Evolutionary conservation across 1,284 basidiomycete genomes (phyloP), one percentile per base, ranked within the genome.

Genomic region (Phellinidium pouzarii): DNA sequence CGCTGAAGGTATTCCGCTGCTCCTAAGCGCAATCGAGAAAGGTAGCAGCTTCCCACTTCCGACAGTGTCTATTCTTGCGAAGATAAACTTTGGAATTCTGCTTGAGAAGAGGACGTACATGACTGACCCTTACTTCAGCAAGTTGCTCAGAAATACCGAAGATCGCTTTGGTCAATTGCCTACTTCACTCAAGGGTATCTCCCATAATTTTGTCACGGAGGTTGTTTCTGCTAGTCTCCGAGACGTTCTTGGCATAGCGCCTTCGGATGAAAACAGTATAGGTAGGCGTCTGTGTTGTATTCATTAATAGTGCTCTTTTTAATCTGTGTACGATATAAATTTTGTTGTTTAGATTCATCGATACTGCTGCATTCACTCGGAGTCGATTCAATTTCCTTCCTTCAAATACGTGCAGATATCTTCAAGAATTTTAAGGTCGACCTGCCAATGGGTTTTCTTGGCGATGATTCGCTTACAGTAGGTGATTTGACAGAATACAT

Each of bases 1-100:
- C 45, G 52, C 53, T 2, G 62, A 65, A 26, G 66, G 65, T 6
- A 51, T 66, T 2, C 64, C 66, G 5, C 47, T 34, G 14, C 31
- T 34, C 3, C 14, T 34, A 14, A 34, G 14, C 3, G 14, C 14
- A 11, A 34, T 34, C 14, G 31, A 34, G 14, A 8, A 7, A 7
- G 31, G 31, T 34, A 14, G 31, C 9, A 7, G 14, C 31, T 14
- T 11, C 7, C 3, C 31, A 14, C 31, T 14, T 8, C 9, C 31
- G 31, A 14, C 14, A 2, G 31, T 34, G 7, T 14, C 31, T 14
- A 34, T 34, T 11, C 31, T 34, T 34, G 31, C 31, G 31, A 34
- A 34, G 14, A 7, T 34, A 7, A 2, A 34, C 31, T 34, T 34
- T 34, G 31, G 14, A 14, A 3, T 65, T 14, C 61, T 67, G n/a